Base-by-base conservation (phyloP, 352 stramenopile genomes). In the Globisporangium lucens region DNA sequence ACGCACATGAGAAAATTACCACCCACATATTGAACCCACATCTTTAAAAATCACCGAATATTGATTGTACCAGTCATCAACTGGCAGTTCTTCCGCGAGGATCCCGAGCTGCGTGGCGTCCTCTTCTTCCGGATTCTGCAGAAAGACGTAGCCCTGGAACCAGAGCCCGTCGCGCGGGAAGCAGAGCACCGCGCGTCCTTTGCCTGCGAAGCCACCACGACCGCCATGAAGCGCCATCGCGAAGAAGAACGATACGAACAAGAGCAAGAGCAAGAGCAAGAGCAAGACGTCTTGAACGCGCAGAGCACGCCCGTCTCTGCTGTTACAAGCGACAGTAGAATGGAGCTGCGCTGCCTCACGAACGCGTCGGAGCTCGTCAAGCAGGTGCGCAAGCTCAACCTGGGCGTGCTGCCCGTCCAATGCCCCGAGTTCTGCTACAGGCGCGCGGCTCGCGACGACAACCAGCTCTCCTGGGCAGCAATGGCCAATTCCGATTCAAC, bases 131-230 rank as follows among this genome's bases (percentile, higher is more conserved):
- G 43, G 46, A 30, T 29, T 36, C 41, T 75, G 79, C 53, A 82
- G 72, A 59, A 85, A 87, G 41, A 71, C 66, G 64, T 85, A 89
- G 58, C 83, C 83, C 69, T 91, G 83, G 71, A 91, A 91, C 83
- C 83, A 91, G 51, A 57, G 58, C 56, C 67, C 74, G 61, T 83
- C 70, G 47, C 69, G 62, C 53, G 76, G 75, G 75, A 91, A 89
- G 70, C 81, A 91, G 47, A 91, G 68, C 56, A 83, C 70, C 41
- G 83, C 81, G 49, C 79, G 76, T 1, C 79, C 81, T 29, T 24
- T 30, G 30, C 15, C 43, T 9, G 41, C 10, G 12, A 17, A 51
- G 43, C 17, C 15, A 20, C 43, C 43, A 51, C 43, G 43, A 51
- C 30, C 30, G 30, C 66, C 59, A 57, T 76, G 69, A 47, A 72